Conservation (phyloP, 345 rosid species). For the Turritis glabra region DNA sequence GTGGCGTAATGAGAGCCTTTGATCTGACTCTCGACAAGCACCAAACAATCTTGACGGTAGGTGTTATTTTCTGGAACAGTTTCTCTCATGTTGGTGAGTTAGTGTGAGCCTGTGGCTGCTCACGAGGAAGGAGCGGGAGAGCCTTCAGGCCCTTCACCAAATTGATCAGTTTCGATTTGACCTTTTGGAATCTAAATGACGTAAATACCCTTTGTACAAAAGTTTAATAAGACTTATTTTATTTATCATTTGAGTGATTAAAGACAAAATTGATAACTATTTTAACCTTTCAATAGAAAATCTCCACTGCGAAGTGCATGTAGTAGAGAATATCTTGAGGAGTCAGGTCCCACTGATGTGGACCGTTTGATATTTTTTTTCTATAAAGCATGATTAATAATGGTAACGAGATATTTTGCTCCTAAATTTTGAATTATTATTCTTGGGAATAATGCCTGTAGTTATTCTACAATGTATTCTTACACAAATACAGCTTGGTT, state of each 20-base stretch:
- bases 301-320: constrained; percentile 9
- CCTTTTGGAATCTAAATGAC: not conserved
- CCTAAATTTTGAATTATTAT: constrained; percentile 2
- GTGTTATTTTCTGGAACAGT: constrained; percentile 12
- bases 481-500: not conserved
- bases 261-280: not conserved
- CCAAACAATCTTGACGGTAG: constrained; percentile 27
- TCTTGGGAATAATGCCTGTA: not conserved
- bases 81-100: constrained; percentile 17
- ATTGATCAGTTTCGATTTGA: not conserved
- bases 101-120: constrained; percentile 8
- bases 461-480: not conserved
- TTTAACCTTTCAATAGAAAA: constrained; percentile 15
- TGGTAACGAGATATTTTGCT: not conserved
- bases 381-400: not conserved
- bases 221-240: not conserved
- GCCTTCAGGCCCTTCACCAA: not conserved
- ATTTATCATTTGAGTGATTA: not conserved
- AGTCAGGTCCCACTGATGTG: not conserved
- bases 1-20: not conserved
- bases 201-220: not conserved
- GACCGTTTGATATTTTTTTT: not conserved
- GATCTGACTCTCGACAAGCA: not conserved
- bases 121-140: constrained; percentile 19
- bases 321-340: not conserved